phyloP scores from a whole-genome alignment of 352 stramenopile species.

The Phytophthora melonis region DNA sequence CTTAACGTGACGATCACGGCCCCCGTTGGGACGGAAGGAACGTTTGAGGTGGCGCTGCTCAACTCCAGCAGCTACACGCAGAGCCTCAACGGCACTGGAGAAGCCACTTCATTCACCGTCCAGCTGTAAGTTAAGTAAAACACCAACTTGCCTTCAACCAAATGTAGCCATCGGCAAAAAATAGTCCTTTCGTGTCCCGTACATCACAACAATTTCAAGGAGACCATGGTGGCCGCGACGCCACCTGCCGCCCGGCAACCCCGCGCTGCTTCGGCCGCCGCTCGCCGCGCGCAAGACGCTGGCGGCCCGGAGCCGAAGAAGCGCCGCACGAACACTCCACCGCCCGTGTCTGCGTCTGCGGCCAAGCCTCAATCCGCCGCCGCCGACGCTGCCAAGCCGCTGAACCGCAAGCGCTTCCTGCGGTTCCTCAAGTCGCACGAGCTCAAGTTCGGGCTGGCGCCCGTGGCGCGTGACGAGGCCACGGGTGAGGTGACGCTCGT shows the following conservation, averaged over 20 bases:
- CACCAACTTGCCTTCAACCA: neutral
- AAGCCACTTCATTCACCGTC: conserved; percentile 7
- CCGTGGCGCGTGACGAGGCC: conserved; percentile 53
- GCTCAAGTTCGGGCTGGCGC: conserved; percentile 62
- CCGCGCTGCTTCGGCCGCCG: neutral
- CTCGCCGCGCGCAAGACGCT: neutral
- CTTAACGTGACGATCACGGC: conserved; percentile 29
- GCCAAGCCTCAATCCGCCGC: neutral
- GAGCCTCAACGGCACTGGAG: neutral
- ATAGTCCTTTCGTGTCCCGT: too few species aligned
- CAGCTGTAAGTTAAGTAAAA: conserved; percentile 4
- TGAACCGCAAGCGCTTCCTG: conserved; percentile 49
- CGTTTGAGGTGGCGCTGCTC: conserved; percentile 25
- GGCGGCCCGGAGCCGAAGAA: conserved; percentile 17
- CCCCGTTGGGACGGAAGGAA: conserved; percentile 21
- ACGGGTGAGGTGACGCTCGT: conserved; percentile 56
- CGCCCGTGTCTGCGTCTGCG: too few species aligned
- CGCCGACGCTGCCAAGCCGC: conserved; percentile 1
- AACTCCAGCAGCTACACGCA: conserved; percentile 14
- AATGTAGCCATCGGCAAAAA: neutral
- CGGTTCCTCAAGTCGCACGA: conserved; percentile 60
- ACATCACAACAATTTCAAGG: too few species aligned
- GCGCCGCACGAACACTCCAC: conserved; percentile 3
- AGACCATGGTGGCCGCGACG: too few species aligned
- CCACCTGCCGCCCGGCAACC: too few species aligned